Evolutionary conservation across 2,329 filamentous ascomycete species (phyloP).

Genomic region (Dothiorella sarmentorum): DNA sequence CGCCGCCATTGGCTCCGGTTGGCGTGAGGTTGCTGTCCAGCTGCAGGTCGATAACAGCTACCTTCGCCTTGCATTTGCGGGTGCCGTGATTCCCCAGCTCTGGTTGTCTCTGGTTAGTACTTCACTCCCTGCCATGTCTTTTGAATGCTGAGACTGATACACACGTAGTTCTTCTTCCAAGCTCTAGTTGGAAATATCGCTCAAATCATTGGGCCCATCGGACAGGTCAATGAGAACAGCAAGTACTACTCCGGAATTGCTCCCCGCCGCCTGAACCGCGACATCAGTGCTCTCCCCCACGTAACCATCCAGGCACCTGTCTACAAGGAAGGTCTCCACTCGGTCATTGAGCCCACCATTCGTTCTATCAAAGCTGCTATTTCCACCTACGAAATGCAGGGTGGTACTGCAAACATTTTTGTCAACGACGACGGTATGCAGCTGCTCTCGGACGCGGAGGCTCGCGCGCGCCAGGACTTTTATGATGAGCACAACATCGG

Average conservation of each 20-base stretch:
- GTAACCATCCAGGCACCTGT: conserved; percentile 53
- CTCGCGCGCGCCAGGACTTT: conserved; percentile 44
- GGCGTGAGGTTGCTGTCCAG: conserved; percentile 54
- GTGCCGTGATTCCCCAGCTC: conserved; percentile 52
- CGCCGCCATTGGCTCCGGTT: conserved; percentile 55
- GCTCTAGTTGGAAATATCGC: conserved; percentile 40
- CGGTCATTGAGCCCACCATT: conserved; percentile 70
- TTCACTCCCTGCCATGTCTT: neutral
- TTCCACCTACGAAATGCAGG: conserved; percentile 72
- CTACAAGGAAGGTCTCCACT: conserved; percentile 41
- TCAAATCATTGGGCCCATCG: conserved; percentile 44
- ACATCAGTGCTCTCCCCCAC: conserved; percentile 40
- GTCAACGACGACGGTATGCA: conserved; percentile 74
- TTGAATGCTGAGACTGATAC: neutral
- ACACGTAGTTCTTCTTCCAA: conserved; percentile 47
- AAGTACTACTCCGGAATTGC: conserved; percentile 45
- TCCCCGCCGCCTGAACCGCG: conserved; percentile 38
- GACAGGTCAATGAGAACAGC: conserved; percentile 43
- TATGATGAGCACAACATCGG: conserved; percentile 51
- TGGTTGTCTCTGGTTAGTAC: conserved; percentile 55
- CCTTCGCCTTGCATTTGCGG: conserved; percentile 52
- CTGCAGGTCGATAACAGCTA: conserved; percentile 53
- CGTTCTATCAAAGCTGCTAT: conserved; percentile 75
- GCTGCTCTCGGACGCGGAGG: conserved; percentile 53
- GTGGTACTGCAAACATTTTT: conserved; percentile 74